These are phyloP conservation scores for Phytophthora ohioensis DNA, from an alignment of 352 stramenopile genomes.

Conservation along the genomic window DNA sequence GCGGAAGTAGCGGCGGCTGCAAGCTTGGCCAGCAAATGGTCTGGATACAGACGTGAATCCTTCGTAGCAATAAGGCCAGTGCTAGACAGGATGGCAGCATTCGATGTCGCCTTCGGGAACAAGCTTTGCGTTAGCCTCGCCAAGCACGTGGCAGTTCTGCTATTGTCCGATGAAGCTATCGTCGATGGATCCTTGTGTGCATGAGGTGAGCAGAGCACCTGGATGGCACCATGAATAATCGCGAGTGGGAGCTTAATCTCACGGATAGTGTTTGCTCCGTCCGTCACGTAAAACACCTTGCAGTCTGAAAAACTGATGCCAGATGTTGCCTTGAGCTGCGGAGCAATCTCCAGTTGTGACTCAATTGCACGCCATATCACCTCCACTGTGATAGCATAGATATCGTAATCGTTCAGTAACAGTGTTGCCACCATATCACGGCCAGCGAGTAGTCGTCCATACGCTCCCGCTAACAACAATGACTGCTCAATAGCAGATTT, in stretches of 20 bases:
- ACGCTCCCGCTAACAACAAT: conserved; percentile 66
- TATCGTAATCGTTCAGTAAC: conserved; percentile 62
- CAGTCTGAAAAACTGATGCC: conserved; percentile 77
- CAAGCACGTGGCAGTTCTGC: conserved; percentile 29
- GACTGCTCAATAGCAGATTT: conserved; percentile 64
- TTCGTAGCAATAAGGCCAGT: conserved; percentile 84
- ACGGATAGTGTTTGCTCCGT: conserved; percentile 66
- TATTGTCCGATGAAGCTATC: conserved; percentile 8
- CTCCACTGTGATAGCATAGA: conserved; percentile 73
- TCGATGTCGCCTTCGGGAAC: conserved; percentile 66
- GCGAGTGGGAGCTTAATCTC: conserved; percentile 79
- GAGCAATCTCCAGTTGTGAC: conserved; percentile 59
- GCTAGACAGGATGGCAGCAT: conserved; percentile 61
- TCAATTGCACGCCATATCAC: conserved; percentile 80
- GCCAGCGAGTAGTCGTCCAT: conserved; percentile 70
- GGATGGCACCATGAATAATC: conserved; percentile 78
- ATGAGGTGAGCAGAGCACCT: conserved; percentile 66
- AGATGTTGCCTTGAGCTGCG: conserved; percentile 59
- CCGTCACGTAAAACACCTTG: conserved; percentile 83
- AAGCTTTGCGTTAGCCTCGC: conserved; percentile 65
- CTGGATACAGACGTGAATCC: conserved; percentile 72
- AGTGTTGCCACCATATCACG: conserved; percentile 74
- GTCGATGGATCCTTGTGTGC: conserved; percentile 34
- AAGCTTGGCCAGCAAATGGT: conserved; percentile 72
- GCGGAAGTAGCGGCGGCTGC: conserved; percentile 50